phyloP scores from a whole-genome alignment of 345 rosid species.

The Schrenkiella parvula region DNA sequence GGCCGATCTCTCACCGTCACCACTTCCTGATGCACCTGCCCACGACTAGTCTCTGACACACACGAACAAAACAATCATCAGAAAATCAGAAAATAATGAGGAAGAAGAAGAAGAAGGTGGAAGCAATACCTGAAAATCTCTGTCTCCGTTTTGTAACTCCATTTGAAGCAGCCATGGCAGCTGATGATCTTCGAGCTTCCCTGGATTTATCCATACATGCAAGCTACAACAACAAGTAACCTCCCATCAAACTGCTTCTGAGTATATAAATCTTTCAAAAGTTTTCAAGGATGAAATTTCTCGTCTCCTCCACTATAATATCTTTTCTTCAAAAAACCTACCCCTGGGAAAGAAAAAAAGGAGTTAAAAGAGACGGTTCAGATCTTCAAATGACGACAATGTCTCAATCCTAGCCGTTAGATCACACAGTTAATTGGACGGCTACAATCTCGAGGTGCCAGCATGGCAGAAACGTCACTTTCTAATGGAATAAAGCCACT shows the following conservation, averaged over 20 bases:
- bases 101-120: not conserved
- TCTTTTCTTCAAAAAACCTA: slow-evolving; percentile 11
- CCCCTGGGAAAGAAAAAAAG: not conserved
- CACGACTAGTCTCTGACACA: slow-evolving; percentile 32
- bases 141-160: slow-evolving; percentile 47
- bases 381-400: slow-evolving; percentile 15
- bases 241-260: slow-evolving; percentile 11
- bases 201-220: slow-evolving; percentile 46
- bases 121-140: slow-evolving; percentile 25
- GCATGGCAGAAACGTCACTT: slow-evolving; percentile 48
- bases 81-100: not conserved
- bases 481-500: slow-evolving; percentile 38
- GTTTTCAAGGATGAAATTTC: not conserved
- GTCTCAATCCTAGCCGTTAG: slow-evolving; percentile 18
- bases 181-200: slow-evolving; percentile 41
- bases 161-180: slow-evolving; percentile 37
- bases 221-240: not conserved
- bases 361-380: slow-evolving; percentile 33
- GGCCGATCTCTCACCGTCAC: slow-evolving; percentile 34
- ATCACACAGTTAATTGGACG: slow-evolving; percentile 2
- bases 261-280: not conserved
- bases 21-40: slow-evolving; percentile 34
- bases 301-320: slow-evolving; percentile 14
- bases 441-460: slow-evolving; percentile 32
- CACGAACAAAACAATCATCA: not conserved